Evolutionary conservation across 495 filamentous ascomycete genomes (phyloP).

Genomic region (Lepidopterella palustris): DNA sequence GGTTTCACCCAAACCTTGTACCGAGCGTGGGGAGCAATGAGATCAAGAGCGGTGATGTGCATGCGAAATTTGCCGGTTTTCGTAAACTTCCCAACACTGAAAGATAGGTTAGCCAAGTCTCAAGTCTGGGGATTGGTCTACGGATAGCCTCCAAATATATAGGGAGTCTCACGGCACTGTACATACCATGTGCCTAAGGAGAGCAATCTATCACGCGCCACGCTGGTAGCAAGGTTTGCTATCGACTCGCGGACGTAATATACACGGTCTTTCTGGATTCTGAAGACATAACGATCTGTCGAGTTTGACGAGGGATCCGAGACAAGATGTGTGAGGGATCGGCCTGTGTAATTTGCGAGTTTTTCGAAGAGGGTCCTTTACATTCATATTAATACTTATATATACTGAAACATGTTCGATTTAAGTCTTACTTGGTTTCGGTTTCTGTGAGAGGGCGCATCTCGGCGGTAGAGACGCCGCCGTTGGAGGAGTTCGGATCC

Average conservation of each 20-base stretch:
- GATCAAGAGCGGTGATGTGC: slow-evolving; percentile 75
- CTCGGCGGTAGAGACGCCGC: too few species aligned
- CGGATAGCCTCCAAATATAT: neutral
- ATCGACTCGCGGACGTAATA: slow-evolving; percentile 84
- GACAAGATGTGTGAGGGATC: slow-evolving; percentile 72
- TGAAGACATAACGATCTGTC: slow-evolving; percentile 75
- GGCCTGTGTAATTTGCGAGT: slow-evolving; percentile 75
- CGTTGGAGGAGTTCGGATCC: too few species aligned
- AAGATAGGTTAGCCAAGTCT: neutral
- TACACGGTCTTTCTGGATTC: slow-evolving; percentile 52
- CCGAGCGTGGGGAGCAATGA: slow-evolving; percentile 80
- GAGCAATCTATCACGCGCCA: slow-evolving; percentile 71
- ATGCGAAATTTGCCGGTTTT: slow-evolving; percentile 87
- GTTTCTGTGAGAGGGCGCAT: too few species aligned
- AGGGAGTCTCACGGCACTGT: neutral
- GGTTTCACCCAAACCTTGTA: slow-evolving; percentile 93
- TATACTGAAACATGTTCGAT: too few species aligned
- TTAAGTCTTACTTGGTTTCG: too few species aligned
- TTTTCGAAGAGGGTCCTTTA: slow-evolving; percentile 72
- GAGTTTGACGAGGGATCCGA: slow-evolving; percentile 49
- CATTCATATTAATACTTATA: too few species aligned
- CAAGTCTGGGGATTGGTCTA: too few species aligned
- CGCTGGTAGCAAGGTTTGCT: slow-evolving; percentile 81
- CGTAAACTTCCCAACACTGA: slow-evolving; percentile 75
- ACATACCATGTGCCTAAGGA: slow-evolving; percentile 66